These are phyloP conservation scores for Diplodia mutila DNA, from an alignment of 2,329 filamentous ascomycete species.

Conservation along the genomic window DNA sequence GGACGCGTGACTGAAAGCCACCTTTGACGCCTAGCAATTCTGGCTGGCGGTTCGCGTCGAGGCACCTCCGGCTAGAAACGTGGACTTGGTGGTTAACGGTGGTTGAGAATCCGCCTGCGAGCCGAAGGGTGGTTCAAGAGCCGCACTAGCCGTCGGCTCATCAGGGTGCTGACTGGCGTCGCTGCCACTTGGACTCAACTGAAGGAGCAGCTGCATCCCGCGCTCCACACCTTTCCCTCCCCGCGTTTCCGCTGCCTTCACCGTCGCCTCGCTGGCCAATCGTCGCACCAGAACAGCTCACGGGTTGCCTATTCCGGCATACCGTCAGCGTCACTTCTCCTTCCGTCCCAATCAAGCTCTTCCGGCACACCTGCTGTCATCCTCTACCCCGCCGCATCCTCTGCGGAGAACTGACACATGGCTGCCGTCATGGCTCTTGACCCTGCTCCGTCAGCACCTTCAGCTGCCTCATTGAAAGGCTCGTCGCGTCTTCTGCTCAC, in stretches of 20 bases:
- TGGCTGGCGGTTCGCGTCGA: neutral
- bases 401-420: constrained; percentile 12
- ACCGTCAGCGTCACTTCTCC: constrained; percentile 9
- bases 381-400: constrained; percentile 8
- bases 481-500: neutral
- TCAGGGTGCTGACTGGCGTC: neutral
- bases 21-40: neutral
- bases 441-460: no score
- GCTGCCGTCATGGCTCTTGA: neutral
- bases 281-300: neutral
- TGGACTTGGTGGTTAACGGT: neutral
- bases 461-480: neutral
- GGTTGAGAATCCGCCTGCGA: neutral
- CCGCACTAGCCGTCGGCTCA: neutral
- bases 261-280: neutral
- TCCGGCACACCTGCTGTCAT: constrained; percentile 12
- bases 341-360: constrained; percentile 21
- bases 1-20: neutral
- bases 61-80: neutral
- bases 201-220: neutral
- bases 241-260: neutral
- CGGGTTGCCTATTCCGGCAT: constrained; percentile 23
- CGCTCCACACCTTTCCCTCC: neutral
- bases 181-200: neutral
- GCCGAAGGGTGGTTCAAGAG: neutral